These are phyloP conservation scores for Hypoxylon sp. DNA, from an alignment of 2,329 filamentous ascomycete genomes.

Conservation along the genomic window DNA sequence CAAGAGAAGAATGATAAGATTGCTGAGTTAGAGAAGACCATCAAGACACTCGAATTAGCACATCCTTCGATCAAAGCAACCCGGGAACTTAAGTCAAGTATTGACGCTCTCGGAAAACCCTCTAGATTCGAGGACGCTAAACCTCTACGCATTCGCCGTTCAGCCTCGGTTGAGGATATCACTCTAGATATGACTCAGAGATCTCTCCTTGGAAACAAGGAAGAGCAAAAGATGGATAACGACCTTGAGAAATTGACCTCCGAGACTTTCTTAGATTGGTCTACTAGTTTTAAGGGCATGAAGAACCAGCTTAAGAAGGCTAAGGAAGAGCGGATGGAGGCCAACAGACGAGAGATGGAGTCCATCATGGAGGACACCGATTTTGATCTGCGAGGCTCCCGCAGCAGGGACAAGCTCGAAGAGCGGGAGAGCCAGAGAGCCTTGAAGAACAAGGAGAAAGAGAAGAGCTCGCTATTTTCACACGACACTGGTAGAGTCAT, in stretches of 20 bases:
- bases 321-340: conserved; percentile 41
- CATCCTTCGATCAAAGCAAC: conserved; percentile 44
- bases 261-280: conserved; percentile 44
- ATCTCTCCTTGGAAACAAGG: conserved; percentile 44
- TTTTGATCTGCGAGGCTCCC: background rate
- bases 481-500: conserved; percentile 40
- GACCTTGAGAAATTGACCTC: conserved; percentile 15
- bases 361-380: conserved; percentile 35
- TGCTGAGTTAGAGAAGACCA: conserved; percentile 67
- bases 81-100: conserved; percentile 48
- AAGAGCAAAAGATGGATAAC: conserved; percentile 21
- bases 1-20: conserved; percentile 71
- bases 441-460: conserved; percentile 16
- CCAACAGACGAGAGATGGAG: conserved; percentile 41
- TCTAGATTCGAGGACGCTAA: conserved; percentile 44
- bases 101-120: conserved; percentile 48
- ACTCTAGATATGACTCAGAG: conserved; percentile 50
- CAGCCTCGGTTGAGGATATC: conserved; percentile 50
- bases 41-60: conserved; percentile 61
- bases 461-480: conserved; percentile 21
- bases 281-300: conserved; percentile 52
- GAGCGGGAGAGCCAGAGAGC: background rate
- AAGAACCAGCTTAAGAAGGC: conserved; percentile 49
- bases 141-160: conserved; percentile 37
- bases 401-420: background rate